Evolutionary conservation across 495 filamentous ascomycete genomes (phyloP), one percentile per base, ranked within the genome.

Genomic region (Trichocladium uniseriatum): DNA sequence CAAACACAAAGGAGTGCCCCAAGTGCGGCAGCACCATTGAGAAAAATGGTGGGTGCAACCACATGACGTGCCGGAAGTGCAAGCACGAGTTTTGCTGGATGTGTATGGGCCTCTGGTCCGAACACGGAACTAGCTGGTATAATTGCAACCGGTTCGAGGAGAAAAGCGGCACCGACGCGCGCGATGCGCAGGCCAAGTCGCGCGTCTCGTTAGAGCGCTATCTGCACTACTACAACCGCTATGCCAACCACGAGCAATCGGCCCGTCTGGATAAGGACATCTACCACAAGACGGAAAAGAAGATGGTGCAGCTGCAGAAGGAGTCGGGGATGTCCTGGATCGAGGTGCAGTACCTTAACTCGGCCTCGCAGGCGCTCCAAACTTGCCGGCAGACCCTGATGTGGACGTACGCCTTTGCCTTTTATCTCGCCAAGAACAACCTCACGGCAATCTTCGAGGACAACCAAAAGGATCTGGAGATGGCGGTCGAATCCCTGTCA

Each of bases 51-150:
- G 92, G 92, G 5, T 98, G 92, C 69, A 98, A 98, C 73, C 92
- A 98, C 63, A 98, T 98, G 92, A 98, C 92, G 0, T 98, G 92
- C 67, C 79, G 92, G 38, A 98, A 98, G 68, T 98, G 92, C 73
- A 90, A 92, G 59, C 84, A 97, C 62, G 92, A 98, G 65, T 98
- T 98, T 60, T 98, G 92, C 72, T 98, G 92, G 92, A 96, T 98
- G 81, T 98, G 92, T 65, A 98, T 98, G 92, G 92, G 92, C 1
- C 72, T 94, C 8, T 98, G 92, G 92, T 89, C 88, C 1, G 92
- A 98, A 64, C 92, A 98, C 60, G 92, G 92, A 48, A 97, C 92
- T n/a, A 95, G 89, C 69, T 98, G 92, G 92, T 98, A 98, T 69
- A 98, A 95, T 64, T 98, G 92, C 77, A 98, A 94, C 59, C 75